These are phyloP conservation scores for Mallotus repandus DNA, from an alignment of 441 rosid species.

Conservation along the genomic window DNA sequence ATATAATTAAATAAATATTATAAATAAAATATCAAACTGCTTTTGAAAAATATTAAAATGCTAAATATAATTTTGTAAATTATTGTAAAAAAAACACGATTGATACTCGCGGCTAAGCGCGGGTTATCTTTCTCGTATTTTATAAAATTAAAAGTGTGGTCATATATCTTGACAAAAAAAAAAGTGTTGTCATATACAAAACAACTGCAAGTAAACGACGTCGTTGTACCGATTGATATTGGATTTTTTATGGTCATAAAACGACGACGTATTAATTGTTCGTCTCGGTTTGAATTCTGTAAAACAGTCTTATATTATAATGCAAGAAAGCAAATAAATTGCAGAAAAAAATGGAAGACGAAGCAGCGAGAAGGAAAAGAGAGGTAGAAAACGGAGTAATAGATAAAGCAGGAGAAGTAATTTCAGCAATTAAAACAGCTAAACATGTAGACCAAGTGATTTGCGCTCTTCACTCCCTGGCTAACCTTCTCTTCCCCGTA, in stretches of 20 bases:
- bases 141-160: too few species aligned
- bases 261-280: too few species aligned
- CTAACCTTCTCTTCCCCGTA: slow-evolving; percentile 76
- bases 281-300: neutral
- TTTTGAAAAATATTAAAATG: too few species aligned
- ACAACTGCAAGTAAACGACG: neutral
- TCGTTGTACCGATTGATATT: neutral
- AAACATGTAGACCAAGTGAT: slow-evolving; percentile 71
- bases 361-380: slow-evolving; percentile 29
- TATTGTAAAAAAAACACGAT: too few species aligned
- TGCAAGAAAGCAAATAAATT: neutral
- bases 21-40: too few species aligned
- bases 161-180: too few species aligned
- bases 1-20: too few species aligned
- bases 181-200: too few species aligned
- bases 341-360: slow-evolving; percentile 40
- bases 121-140: too few species aligned
- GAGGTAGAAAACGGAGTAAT: slow-evolving; percentile 37
- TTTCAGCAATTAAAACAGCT: slow-evolving; percentile 48
- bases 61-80: too few species aligned
- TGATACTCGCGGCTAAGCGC: too few species aligned
- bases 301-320: neutral
- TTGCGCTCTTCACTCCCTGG: slow-evolving; percentile 72
- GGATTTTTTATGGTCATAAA: too few species aligned
- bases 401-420: slow-evolving; percentile 58